These are phyloP conservation scores for Gynandropsis gynandra DNA, from an alignment of 345 rosid species.

Conservation along the genomic window DNA sequence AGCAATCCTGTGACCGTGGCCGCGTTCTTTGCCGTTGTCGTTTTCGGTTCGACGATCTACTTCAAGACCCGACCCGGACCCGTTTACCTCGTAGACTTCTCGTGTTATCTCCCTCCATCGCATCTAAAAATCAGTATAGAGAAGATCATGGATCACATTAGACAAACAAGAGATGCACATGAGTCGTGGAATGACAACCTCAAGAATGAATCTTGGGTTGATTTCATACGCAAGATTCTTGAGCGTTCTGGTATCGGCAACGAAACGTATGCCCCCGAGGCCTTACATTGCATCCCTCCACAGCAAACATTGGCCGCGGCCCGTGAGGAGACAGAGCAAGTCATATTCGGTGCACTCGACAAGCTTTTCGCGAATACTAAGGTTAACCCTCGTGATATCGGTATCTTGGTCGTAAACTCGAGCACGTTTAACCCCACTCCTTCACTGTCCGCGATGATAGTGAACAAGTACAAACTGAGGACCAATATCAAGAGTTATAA, in stretches of 20 bases:
- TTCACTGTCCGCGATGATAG: slow-evolving; percentile 29
- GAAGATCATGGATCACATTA: slow-evolving; percentile 54
- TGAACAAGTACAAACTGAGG: slow-evolving; percentile 28
- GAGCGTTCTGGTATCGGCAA: slow-evolving; percentile 83
- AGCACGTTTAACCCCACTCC: slow-evolving; percentile 29
- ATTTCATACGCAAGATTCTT: slow-evolving; percentile 68
- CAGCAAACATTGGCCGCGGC: slow-evolving; percentile 78
- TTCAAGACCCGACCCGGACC: slow-evolving; percentile 51
- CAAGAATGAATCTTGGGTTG: slow-evolving; percentile 53
- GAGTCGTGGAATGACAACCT: slow-evolving; percentile 34
- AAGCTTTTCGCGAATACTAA: slow-evolving; percentile 57
- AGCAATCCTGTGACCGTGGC: slow-evolving; percentile 46
- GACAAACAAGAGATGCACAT: slow-evolving; percentile 43
- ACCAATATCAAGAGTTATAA: slow-evolving; percentile 25
- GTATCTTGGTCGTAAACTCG: slow-evolving; percentile 34
- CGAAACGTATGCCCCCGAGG: slow-evolving; percentile 69
- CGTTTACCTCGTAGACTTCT: slow-evolving; percentile 56
- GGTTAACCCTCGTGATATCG: slow-evolving; percentile 62
- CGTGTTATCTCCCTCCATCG: slow-evolving; percentile 71
- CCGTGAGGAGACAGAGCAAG: slow-evolving; percentile 85
- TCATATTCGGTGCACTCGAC: slow-evolving; percentile 78
- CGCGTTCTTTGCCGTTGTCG: slow-evolving; percentile 31
- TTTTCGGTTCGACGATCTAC: slow-evolving; percentile 45
- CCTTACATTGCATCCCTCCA: slow-evolving; percentile 65
- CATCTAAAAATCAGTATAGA: slow-evolving; percentile 36